Evolutionary conservation across 2,329 filamentous ascomycete species (phyloP).

Genomic region (Clonostachys chloroleuca): DNA sequence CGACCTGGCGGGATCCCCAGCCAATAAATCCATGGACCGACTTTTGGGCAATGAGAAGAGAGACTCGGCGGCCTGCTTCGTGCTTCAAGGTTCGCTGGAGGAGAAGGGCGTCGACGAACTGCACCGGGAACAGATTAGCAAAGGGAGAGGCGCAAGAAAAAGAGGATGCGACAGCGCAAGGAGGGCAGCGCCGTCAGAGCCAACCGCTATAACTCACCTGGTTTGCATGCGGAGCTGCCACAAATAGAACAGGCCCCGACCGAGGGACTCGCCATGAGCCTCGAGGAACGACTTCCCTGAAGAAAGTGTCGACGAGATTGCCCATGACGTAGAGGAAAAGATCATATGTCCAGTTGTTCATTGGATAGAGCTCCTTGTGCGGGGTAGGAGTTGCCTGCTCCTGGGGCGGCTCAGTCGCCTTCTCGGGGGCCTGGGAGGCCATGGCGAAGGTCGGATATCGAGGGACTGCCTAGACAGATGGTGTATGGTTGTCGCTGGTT

Average conservation of each 20-base stretch:
- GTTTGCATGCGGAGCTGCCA: slow-evolving; percentile 95
- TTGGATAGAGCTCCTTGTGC: slow-evolving; percentile 57
- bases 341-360: slow-evolving; percentile 74
- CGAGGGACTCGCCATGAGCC: slow-evolving; percentile 93
- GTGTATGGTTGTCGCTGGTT: too few relatives aligned
- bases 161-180: not conserved
- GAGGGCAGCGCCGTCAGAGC: not conserved
- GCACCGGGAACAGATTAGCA: slow-evolving; percentile 2
- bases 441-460: too few relatives aligned
- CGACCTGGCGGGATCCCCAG: slow-evolving; percentile 76
- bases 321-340: slow-evolving; percentile 73
- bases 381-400: not conserved
- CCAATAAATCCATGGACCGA: slow-evolving; percentile 94
- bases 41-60: slow-evolving; percentile 91
- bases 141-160: not conserved
- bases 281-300: slow-evolving; percentile 92
- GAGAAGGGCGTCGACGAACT: slow-evolving; percentile 95
- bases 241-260: slow-evolving; percentile 85
- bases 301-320: slow-evolving; percentile 91
- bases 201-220: slow-evolving; percentile 51
- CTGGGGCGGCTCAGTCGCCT: too few relatives aligned
- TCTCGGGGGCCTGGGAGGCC: too few relatives aligned
- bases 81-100: slow-evolving; percentile 85
- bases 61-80: slow-evolving; percentile 83
- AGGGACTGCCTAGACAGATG: too few relatives aligned